These are phyloP conservation scores for Eucalyptus urophylla DNA, from an alignment of 345 rosid genomes.

Conservation along the genomic window DNA sequence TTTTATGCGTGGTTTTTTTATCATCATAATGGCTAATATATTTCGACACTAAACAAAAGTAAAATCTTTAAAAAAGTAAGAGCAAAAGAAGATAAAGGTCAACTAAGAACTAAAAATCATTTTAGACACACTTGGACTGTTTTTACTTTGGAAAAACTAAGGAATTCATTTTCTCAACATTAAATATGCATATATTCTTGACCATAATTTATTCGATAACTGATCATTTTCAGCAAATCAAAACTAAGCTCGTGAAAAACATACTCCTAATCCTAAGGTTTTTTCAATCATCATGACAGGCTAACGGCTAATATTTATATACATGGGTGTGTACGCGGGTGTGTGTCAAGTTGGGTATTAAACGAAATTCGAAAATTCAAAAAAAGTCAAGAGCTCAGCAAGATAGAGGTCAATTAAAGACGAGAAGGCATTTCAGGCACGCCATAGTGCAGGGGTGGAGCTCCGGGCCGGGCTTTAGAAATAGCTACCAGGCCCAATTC, in stretches of 20 bases:
- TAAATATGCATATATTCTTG: no score
- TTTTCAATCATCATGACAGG: not conserved
- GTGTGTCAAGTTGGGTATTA: not conserved
- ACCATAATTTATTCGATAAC: no score
- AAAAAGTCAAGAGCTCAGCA: no score
- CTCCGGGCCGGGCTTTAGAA: not conserved
- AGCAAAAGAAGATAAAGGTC: not conserved
- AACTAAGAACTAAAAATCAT: no score
- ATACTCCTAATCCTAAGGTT: not conserved
- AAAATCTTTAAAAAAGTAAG: not conserved
- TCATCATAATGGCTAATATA: not conserved
- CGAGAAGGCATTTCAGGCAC: not conserved
- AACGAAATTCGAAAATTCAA: not conserved
- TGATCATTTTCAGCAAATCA: not conserved
- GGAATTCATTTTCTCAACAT: not conserved
- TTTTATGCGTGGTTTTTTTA: not conserved
- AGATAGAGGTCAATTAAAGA: not conserved
- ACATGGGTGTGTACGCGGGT: not conserved
- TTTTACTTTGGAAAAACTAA: no score
- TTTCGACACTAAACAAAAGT: not conserved
- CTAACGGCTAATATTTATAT: not conserved
- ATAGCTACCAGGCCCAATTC: not conserved
- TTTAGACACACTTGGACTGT: no score
- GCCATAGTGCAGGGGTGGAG: not conserved
- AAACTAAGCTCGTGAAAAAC: no score